Conservation (phyloP, 371 early-diverging fungal genomes). For the Lichtheimia ornata region DNA sequence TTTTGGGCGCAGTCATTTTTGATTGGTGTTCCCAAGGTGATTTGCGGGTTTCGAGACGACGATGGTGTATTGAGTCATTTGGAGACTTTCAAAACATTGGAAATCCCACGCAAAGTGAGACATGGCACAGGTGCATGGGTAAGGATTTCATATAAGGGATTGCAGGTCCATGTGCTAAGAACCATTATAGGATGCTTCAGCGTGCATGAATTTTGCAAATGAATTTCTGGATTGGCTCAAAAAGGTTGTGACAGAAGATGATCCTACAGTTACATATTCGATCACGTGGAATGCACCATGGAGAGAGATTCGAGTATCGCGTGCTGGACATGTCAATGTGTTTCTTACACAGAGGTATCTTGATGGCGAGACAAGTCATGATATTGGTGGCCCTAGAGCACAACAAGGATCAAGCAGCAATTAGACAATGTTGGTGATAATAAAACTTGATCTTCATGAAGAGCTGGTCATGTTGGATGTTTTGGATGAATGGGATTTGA, state of each 20-base stretch:
- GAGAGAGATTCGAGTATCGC: constrained; percentile 32
- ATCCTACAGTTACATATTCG: constrained; percentile 42
- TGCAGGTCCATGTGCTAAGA: not conserved
- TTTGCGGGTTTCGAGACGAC: constrained; percentile 87
- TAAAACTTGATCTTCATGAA: too few species aligned
- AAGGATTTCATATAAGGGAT: constrained; percentile 15
- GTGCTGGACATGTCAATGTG: constrained; percentile 28
- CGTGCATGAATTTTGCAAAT: constrained; percentile 55
- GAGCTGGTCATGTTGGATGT: too few species aligned
- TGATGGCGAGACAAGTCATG: constrained; percentile 33
- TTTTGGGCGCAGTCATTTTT: constrained; percentile 94
- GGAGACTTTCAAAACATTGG: constrained; percentile 69
- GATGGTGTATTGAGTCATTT: constrained; percentile 59
- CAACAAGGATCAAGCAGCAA: not conserved
- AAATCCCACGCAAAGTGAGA: constrained; percentile 81
- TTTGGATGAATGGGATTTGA: too few species aligned
- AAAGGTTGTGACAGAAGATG: constrained; percentile 32
- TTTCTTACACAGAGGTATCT: constrained; percentile 52
- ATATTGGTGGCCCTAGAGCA: constrained; percentile 44
- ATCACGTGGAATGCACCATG: constrained; percentile 46
- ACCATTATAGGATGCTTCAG: constrained; percentile 39
- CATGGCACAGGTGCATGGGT: constrained; percentile 65
- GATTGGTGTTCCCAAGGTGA: constrained; percentile 80
- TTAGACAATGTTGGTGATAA: too few species aligned
- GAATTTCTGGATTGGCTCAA: constrained; percentile 45